phyloP scores from a whole-genome alignment of 2,329 filamentous ascomycete species.

The Colletotrichum cuscutae region DNA sequence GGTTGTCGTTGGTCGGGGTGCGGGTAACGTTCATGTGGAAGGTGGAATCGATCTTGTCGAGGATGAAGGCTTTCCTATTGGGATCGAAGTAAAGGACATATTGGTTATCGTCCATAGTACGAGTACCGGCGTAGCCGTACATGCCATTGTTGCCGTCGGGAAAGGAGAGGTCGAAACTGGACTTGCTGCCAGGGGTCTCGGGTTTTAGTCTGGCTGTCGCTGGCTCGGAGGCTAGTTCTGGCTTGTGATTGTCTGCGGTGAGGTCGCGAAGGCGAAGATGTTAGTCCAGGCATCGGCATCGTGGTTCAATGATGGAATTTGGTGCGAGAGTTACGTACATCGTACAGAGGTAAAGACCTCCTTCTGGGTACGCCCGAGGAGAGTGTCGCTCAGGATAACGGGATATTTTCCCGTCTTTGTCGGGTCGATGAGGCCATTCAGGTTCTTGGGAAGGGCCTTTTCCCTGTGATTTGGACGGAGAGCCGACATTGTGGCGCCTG shows the following conservation, averaged over 20 bases:
- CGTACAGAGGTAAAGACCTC: constrained; percentile 70
- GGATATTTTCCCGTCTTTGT: constrained; percentile 71
- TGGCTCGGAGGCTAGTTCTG: constrained; percentile 60
- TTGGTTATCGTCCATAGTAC: constrained; percentile 65
- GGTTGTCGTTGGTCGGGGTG: constrained; percentile 72
- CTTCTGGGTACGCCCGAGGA: constrained; percentile 65
- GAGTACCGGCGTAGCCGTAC: constrained; percentile 70
- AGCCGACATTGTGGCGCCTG: constrained; percentile 34
- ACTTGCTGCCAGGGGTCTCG: constrained; percentile 57
- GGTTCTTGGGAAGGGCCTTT: constrained; percentile 29
- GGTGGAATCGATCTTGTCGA: constrained; percentile 84
- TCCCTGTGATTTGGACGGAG: constrained; percentile 36
- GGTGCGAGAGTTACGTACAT: constrained; percentile 56
- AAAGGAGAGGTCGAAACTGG: constrained; percentile 66
- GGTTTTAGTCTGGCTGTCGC: constrained; percentile 62
- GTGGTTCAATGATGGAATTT: neutral
- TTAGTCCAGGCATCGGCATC: neutral
- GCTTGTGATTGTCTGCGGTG: constrained; percentile 71
- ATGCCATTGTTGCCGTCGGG: constrained; percentile 61
- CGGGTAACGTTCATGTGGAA: constrained; percentile 88
- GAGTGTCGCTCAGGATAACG: constrained; percentile 70
- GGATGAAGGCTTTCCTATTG: constrained; percentile 77
- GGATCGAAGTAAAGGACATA: constrained; percentile 82
- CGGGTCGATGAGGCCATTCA: constrained; percentile 62
- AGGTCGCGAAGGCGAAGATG: neutral